Evolutionary conservation across 2,329 filamentous ascomycete species (phyloP).

Genomic region (Anthostomella pinea): DNA sequence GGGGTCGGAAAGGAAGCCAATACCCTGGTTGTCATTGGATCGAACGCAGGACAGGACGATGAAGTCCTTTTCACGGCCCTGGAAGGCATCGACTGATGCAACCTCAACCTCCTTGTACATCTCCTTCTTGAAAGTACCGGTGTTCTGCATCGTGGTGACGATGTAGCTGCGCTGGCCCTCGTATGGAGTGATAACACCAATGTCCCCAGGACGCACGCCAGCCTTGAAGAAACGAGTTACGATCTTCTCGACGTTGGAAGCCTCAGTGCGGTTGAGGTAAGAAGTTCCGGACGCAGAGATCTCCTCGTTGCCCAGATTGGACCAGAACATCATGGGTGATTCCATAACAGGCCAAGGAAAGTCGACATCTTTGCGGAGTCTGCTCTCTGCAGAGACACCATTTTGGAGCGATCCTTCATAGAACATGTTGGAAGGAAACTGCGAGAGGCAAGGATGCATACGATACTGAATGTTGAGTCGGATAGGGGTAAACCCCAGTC

Average conservation of each 20-base stretch:
- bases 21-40: slow-evolving; percentile 98
- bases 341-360: slow-evolving; percentile 96
- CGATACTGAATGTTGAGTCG: slow-evolving; percentile 96
- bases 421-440: slow-evolving; percentile 99
- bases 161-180: slow-evolving; percentile 98
- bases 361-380: slow-evolving; percentile 88
- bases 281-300: slow-evolving; percentile 97
- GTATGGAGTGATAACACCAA: slow-evolving; percentile 98
- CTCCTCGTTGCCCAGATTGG: slow-evolving; percentile 94
- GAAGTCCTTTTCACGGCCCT: slow-evolving; percentile 98
- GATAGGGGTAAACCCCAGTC: slow-evolving; percentile 85
- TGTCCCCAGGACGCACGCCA: slow-evolving; percentile 87
- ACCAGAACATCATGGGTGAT: slow-evolving; percentile 99
- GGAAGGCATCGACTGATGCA: slow-evolving; percentile 96
- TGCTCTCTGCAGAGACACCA: slow-evolving; percentile 84
- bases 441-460: slow-evolving; percentile 96
- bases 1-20: slow-evolving; percentile 96
- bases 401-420: slow-evolving; percentile 98
- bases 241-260: slow-evolving; percentile 96
- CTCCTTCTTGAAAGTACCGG: slow-evolving; percentile 96
- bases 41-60: slow-evolving; percentile 97
- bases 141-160: slow-evolving; percentile 98
- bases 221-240: slow-evolving; percentile 99
- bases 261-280: slow-evolving; percentile 96
- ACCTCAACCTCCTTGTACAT: slow-evolving; percentile 98